Percentiles rank a stretch among this genome's conserved stretches.
Evolutionary conservation across 208 protist species (phyloP).

Genomic region (Crithidia fasciculata): DNA sequence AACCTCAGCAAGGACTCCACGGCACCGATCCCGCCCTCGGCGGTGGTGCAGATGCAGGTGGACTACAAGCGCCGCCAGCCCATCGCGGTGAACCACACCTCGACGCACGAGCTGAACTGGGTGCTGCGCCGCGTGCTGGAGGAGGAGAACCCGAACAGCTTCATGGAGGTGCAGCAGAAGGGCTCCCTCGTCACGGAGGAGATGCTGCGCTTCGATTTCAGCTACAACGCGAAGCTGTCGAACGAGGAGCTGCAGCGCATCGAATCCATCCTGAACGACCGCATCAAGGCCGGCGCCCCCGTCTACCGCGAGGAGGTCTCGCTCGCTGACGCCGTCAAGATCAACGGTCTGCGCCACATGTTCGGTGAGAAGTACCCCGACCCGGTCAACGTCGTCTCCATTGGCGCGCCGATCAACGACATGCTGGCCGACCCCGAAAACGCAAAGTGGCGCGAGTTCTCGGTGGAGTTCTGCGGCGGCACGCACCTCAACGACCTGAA

Average conservation of each 20-base stretch:
- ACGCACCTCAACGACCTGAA: constrained; percentile 93
- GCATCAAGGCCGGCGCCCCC: constrained; percentile 71
- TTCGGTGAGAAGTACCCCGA: constrained; percentile 99
- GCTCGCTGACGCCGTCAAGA: constrained; percentile 74
- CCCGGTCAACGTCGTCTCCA: constrained; percentile 97
- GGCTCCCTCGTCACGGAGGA: constrained; percentile 92
- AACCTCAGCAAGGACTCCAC: constrained; percentile 67
- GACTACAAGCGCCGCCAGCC: constrained; percentile 88
- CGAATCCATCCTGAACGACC: constrained; percentile 89
- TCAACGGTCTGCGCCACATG: constrained; percentile 90
- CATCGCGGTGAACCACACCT: constrained; percentile 96
- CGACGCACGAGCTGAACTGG: constrained; percentile 98
- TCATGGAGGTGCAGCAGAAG: constrained; percentile 95
- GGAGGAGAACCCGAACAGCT: constrained; percentile 80
- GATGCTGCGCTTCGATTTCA: constrained; percentile 98
- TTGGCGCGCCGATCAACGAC: constrained; percentile 92
- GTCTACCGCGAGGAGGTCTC: constrained; percentile 93
- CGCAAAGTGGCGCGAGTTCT: constrained; percentile 85
- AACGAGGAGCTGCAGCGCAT: constrained; percentile 86
- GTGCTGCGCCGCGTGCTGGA: constrained; percentile 93
- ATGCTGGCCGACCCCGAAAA: constrained; percentile 92
- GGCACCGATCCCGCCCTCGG: constrained; percentile 69
- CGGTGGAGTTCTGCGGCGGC: constrained; percentile 98
- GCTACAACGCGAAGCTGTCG: constrained; percentile 82
- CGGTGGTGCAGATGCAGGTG: constrained; percentile 81